Conservation (phyloP, 2,329 filamentous ascomycete genomes). For the Cladosporium colombiae region DNA sequence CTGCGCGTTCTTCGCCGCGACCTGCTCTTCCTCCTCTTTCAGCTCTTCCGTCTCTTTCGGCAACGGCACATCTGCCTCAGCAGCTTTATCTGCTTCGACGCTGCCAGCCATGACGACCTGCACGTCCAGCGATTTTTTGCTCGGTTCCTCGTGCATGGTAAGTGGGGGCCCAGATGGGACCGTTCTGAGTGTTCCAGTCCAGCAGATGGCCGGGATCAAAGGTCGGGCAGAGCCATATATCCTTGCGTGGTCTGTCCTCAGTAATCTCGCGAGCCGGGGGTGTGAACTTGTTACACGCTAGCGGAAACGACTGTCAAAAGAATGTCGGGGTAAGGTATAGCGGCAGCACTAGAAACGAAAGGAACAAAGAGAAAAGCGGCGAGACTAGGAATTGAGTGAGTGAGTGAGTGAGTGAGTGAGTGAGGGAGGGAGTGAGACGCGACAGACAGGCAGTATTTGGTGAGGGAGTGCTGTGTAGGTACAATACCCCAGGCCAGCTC, state of each 20-base stretch:
- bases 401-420: background rate
- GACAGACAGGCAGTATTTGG: background rate
- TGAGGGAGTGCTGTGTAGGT: background rate
- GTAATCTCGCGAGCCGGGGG: constrained; percentile 18
- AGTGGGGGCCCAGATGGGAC: constrained; percentile 3
- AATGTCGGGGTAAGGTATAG: constrained; percentile 8
- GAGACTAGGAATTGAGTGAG: background rate
- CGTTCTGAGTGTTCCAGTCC: constrained; percentile 9
- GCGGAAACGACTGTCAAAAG: constrained; percentile 15
- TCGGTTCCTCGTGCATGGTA: constrained; percentile 13
- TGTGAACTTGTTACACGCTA: constrained; percentile 15
- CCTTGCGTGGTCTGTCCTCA: constrained; percentile 17
- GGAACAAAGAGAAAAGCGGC: background rate
- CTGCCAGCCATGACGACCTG: constrained; percentile 1
- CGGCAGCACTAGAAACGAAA: constrained; percentile 4
- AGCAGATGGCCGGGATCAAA: constrained; percentile 9
- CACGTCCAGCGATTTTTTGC: constrained; percentile 5
- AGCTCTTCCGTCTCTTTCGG: background rate
- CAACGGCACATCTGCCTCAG: background rate
- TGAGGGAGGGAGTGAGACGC: background rate
- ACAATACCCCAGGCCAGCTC: background rate
- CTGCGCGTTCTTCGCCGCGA: background rate
- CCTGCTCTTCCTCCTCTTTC: background rate
- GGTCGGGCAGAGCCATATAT: constrained; percentile 16
- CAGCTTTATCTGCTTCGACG: background rate